Conservation (phyloP, 257 asterid species). For the Anisodus acutangulus region DNA sequence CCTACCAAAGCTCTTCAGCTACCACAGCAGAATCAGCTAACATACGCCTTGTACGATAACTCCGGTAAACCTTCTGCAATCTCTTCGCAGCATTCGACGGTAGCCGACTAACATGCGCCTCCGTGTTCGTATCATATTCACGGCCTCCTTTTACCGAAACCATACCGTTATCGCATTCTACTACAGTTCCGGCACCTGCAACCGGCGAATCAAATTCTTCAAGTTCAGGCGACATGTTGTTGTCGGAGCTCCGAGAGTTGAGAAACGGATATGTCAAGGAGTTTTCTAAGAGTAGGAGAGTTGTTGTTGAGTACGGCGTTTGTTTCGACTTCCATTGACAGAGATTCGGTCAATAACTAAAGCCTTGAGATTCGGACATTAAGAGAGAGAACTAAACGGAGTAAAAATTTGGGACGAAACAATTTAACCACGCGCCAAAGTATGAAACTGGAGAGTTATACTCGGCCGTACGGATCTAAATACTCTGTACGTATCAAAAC, state of each 20-base stretch:
- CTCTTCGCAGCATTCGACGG: slow-evolving; percentile 70
- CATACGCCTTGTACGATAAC: slow-evolving; percentile 97
- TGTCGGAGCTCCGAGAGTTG: not conserved
- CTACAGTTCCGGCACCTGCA: not conserved
- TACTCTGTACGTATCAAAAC: too few species aligned
- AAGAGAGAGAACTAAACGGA: too few species aligned
- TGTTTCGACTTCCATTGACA: slow-evolving; percentile 64
- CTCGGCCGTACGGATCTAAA: too few species aligned
- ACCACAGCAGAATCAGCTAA: slow-evolving; percentile 97
- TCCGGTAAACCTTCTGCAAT: slow-evolving; percentile 86
- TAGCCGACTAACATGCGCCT: too few species aligned
- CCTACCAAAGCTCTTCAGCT: slow-evolving; percentile 84
- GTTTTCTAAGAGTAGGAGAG: slow-evolving; percentile 19
- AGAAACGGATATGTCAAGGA: not conserved
- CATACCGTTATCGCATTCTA: not conserved
- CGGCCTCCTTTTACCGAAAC: not conserved
- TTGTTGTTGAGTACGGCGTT: slow-evolving; percentile 44
- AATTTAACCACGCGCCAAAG: too few species aligned
- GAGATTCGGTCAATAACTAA: too few species aligned
- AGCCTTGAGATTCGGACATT: too few species aligned
- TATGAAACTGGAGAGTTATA: too few species aligned
- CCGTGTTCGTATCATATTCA: slow-evolving; percentile 27
- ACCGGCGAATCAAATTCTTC: slow-evolving; percentile 4
- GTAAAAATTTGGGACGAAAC: too few species aligned
- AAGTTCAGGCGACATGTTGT: too few species aligned